phyloP scores from a whole-genome alignment of 2,329 filamentous ascomycete genomes.

The Xylaria sp. region DNA sequence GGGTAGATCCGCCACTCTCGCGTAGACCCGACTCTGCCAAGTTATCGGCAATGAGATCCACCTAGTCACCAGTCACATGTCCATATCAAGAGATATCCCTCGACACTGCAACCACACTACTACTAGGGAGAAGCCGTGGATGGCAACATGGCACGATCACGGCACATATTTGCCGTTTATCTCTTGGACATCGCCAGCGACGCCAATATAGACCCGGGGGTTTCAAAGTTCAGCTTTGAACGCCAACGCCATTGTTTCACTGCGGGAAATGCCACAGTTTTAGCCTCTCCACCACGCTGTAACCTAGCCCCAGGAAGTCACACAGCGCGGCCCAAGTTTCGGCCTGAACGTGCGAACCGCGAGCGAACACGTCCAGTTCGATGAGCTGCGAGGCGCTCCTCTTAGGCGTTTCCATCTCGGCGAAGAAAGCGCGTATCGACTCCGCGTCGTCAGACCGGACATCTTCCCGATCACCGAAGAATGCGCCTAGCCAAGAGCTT shows the following conservation, averaged over 20 bases:
- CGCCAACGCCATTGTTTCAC: slow-evolving; percentile 2
- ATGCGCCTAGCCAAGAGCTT: not conserved
- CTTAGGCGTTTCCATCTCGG: slow-evolving; percentile 6
- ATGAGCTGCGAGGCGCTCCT: slow-evolving; percentile 19
- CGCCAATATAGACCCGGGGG: not conserved
- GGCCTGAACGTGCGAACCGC: slow-evolving; percentile 29
- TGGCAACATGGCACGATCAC: not conserved
- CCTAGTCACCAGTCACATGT: not conserved
- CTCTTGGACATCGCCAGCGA: not conserved
- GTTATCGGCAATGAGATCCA: not conserved
- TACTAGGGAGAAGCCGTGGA: not conserved
- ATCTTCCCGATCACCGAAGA: not conserved
- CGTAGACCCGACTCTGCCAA: not conserved
- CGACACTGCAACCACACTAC: not conserved
- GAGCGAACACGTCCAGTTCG: slow-evolving; percentile 33
- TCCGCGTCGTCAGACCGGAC: not conserved
- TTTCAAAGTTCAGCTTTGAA: not conserved
- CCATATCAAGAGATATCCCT: not conserved
- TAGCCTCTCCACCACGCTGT: slow-evolving; percentile 37
- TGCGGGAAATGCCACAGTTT: slow-evolving; percentile 36
- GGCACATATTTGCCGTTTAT: not conserved
- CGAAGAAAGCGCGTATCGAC: slow-evolving; percentile 28
- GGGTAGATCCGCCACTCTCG: not conserved
- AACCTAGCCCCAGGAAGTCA: slow-evolving; percentile 37
- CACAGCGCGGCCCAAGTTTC: slow-evolving; percentile 37